Evolutionary conservation across 768 basidiomycete genomes (phyloP).

Genomic region (Kwoniella newhampshirensis): DNA sequence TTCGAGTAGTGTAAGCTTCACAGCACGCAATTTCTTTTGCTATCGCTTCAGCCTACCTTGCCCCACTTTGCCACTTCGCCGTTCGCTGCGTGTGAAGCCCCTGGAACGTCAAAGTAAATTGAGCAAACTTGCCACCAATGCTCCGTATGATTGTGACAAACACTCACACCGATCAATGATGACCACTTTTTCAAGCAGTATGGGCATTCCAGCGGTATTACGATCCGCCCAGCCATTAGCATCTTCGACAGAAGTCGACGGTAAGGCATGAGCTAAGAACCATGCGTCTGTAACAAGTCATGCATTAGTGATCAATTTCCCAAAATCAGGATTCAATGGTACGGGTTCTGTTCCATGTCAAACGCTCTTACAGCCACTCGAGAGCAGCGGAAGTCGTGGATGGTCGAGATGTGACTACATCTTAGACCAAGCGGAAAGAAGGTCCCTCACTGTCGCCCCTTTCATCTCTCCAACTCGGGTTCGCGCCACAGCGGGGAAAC

Average conservation of each 20-base stretch:
- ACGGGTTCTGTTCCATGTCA: too few species aligned
- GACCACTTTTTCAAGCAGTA: slow-evolving; percentile 45
- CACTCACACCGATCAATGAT: slow-evolving; percentile 49
- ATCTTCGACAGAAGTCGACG: slow-evolving; percentile 43
- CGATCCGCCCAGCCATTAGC: slow-evolving; percentile 37
- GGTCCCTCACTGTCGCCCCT: slow-evolving; percentile 35
- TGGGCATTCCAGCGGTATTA: slow-evolving; percentile 27
- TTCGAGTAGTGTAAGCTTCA: too few species aligned
- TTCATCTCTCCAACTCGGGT: slow-evolving; percentile 35
- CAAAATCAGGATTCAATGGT: too few species aligned
- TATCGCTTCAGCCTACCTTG: slow-evolving; percentile 40
- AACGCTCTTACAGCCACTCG: too few species aligned
- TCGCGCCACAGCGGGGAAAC: slow-evolving; percentile 33
- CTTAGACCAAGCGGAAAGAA: too few species aligned
- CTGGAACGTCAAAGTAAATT: slow-evolving; percentile 8
- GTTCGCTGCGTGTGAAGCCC: slow-evolving; percentile 36
- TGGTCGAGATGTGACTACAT: not conserved
- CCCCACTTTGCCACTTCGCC: slow-evolving; percentile 46
- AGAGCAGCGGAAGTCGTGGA: not conserved
- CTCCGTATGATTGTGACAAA: not conserved
- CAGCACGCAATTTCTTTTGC: too few species aligned
- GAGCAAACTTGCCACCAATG: not conserved
- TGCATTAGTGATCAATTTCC: slow-evolving; percentile 1
- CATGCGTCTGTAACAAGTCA: slow-evolving; percentile 32
- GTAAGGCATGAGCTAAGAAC: slow-evolving; percentile 40